Conservation (phyloP, 2,329 filamentous ascomycete genomes). For the Tothia fuscella region DNA sequence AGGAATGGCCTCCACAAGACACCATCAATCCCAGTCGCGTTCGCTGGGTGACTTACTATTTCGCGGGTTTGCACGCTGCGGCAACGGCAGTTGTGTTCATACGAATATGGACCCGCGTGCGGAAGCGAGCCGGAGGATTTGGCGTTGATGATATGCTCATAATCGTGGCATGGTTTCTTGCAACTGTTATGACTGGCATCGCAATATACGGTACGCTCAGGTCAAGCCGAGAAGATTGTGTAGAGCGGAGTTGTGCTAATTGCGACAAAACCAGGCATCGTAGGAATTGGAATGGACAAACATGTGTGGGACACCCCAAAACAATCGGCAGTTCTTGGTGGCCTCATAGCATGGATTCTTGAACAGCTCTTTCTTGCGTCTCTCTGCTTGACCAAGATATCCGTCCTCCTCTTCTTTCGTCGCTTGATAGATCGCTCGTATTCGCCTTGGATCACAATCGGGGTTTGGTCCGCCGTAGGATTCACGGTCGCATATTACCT, state of each 20-base stretch:
- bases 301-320: slow-evolving; percentile 10
- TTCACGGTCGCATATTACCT: slow-evolving; percentile 17
- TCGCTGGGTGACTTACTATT: slow-evolving; percentile 8
- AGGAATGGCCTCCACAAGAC: slow-evolving; percentile 9
- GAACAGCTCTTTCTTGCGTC: slow-evolving; percentile 19
- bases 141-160: slow-evolving; percentile 11
- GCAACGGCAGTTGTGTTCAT: slow-evolving; percentile 1
- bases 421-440: slow-evolving; percentile 18
- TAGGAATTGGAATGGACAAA: slow-evolving; percentile 1
- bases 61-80: background rate
- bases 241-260: background rate
- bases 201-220: slow-evolving; percentile 7
- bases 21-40: slow-evolving; percentile 1
- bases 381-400: slow-evolving; percentile 20
- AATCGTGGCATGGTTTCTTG: slow-evolving; percentile 9
- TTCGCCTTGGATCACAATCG: slow-evolving; percentile 8
- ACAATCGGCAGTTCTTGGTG: background rate
- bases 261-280: background rate
- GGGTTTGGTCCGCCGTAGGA: slow-evolving; percentile 18
- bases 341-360: slow-evolving; percentile 10
- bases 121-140: slow-evolving; percentile 4
- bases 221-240: no score
- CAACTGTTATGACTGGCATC: background rate
- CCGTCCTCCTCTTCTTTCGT: slow-evolving; percentile 21
- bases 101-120: slow-evolving; percentile 6